Base-by-base conservation (phyloP, 2,329 filamentous ascomycete species). In the Xylariales sp. region DNA sequence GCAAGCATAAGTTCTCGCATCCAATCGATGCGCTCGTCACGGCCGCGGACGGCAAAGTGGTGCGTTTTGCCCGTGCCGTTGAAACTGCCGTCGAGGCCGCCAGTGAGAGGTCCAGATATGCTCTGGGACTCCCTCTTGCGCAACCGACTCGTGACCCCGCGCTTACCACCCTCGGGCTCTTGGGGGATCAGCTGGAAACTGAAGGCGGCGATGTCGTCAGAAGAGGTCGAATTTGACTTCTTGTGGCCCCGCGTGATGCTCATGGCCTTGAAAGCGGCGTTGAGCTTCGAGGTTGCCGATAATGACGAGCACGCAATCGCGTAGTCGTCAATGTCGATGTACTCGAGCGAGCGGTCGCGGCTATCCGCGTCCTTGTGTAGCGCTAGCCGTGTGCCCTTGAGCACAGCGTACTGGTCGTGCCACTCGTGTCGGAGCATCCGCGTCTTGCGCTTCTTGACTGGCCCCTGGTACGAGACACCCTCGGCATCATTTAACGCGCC, bases 21-120 rank as follows among this genome's bases (percentile, higher is more conserved):
- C 96, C 96, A 99, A 79, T 97, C 95, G 75, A 98, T 97, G 69
- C 95, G 88, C 78, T 97, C 93, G 77, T 97, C 93, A 14, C 94
- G 88, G 75, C 86, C 89, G 81, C 91, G 91, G 73, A 97, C 95
- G 0, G 95, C 93, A 78, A 98, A 98, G 78, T 98, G 93, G 77
- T 98, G 95, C 52, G 93, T 92, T 85, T 97, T 97, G 74, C 89
- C 89, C 10, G 87, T 89, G 64, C 87, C 88, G 68, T 90, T 89
- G 70, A 81, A 82, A 32, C 77, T 39, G 79, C 77, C 64, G 65
- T 81, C 74, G 64, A 74, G 69, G 63, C 66, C 70, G n/a, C 71
- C 71, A 18, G 72, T 70, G 55, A 49, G 72, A 72, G 73, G 78
- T 81, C 76, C 75, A 1, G 74, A 70, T 28, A 83, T 72, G 65